A percentile compares a stretch with the other conserved stretches of the same genome.
Conservation (phyloP, 345 rosid species). For the Pelargonium nanum region DNA sequence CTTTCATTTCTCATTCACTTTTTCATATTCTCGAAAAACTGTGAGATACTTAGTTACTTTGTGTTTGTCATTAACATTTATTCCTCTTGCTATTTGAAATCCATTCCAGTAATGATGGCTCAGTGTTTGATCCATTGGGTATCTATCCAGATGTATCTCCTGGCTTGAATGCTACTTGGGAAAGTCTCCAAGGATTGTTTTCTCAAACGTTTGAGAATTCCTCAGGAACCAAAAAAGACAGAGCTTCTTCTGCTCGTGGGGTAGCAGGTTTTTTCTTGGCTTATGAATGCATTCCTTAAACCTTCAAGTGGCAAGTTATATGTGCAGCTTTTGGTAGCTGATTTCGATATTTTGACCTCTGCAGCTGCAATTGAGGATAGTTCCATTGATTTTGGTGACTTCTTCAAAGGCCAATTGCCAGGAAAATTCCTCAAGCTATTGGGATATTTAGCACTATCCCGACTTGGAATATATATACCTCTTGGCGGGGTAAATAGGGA, state of each 20-base stretch:
- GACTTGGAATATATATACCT: constrained; percentile 86
- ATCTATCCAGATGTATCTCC: constrained; percentile 43
- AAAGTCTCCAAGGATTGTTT: constrained; percentile 39
- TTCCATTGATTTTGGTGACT: constrained; percentile 94
- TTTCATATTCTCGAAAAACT: constrained; percentile 1
- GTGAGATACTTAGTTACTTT: constrained; percentile 11
- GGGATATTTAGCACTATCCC: constrained; percentile 75
- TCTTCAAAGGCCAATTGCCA: constrained; percentile 88
- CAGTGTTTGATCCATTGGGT: constrained; percentile 76
- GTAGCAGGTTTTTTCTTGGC: constrained; percentile 51
- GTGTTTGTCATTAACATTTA: constrained; percentile 9
- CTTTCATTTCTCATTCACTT: constrained; percentile 2
- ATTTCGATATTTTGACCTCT: constrained; percentile 18
- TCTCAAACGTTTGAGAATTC: constrained; percentile 48
- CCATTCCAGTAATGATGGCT: constrained; percentile 38
- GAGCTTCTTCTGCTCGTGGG: constrained; percentile 61
- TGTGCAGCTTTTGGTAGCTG: constrained; percentile 11
- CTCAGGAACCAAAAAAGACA: constrained; percentile 55
- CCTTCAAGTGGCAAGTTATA: constrained; percentile 3
- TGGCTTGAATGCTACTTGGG: constrained; percentile 45
- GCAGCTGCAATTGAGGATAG: constrained; percentile 98
- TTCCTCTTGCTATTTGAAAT: constrained; percentile 25
- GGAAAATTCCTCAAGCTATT: constrained; percentile 87
- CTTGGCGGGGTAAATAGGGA: constrained; percentile 94
- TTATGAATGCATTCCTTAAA: constrained; percentile 1